Evolutionary conservation across 768 basidiomycete genomes (phyloP).

Genomic region (Tephrocybe rancida): DNA sequence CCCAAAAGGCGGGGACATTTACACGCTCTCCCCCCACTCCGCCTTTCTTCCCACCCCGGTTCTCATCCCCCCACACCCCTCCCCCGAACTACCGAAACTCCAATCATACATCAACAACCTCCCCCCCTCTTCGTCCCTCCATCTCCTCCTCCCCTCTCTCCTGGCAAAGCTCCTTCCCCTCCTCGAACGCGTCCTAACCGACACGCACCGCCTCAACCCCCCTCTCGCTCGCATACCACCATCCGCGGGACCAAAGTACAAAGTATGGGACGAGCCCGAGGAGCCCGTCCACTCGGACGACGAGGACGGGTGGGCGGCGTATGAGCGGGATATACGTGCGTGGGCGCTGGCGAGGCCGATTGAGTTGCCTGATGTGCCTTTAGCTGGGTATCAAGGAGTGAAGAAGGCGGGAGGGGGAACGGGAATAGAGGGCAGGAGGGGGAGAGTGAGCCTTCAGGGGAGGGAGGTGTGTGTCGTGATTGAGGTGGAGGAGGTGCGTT

Average conservation of each 20-base stretch:
- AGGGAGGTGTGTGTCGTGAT: slow-evolving; percentile 45
- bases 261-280: slow-evolving; percentile 50
- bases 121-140: slow-evolving; percentile 33
- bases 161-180: slow-evolving; percentile 44
- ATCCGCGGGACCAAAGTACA: slow-evolving; percentile 41
- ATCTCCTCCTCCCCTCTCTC: slow-evolving; percentile 21
- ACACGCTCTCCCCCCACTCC: slow-evolving; percentile 41
- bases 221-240: slow-evolving; percentile 42
- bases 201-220: slow-evolving; percentile 52
- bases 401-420: too few species aligned
- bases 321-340: slow-evolving; percentile 42
- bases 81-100: slow-evolving; percentile 28
- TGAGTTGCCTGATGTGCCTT: slow-evolving; percentile 45
- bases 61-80: slow-evolving; percentile 28
- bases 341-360: slow-evolving; percentile 48
- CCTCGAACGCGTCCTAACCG: slow-evolving; percentile 54
- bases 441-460: slow-evolving; percentile 38
- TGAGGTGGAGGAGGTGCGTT: slow-evolving; percentile 37
- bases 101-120: slow-evolving; percentile 59
- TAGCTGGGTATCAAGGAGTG: slow-evolving; percentile 44
- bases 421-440: slow-evolving; percentile 44
- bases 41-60: slow-evolving; percentile 49
- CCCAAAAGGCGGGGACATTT: slow-evolving; percentile 32
- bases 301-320: slow-evolving; percentile 47
- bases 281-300: slow-evolving; percentile 51